These are phyloP conservation scores for Allium fistulosum DNA, from an alignment of 106 monocot species.

Conservation along the genomic window DNA sequence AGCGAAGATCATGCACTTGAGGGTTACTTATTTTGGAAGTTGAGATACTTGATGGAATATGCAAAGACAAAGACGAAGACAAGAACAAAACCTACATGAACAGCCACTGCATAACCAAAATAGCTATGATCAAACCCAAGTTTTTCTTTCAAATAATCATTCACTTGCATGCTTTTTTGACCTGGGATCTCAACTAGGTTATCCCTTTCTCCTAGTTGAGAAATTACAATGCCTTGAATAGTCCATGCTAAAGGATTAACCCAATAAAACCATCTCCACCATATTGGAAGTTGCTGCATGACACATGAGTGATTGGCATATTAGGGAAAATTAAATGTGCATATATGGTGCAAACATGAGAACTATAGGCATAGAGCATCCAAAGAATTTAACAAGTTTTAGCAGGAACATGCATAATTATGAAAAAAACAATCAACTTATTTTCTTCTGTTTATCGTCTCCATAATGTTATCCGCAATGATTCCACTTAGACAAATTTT, in stretches of 20 bases:
- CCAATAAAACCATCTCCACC: slow-evolving; percentile 99
- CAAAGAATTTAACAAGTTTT: too few relatives aligned
- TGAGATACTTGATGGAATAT: slow-evolving; percentile 65
- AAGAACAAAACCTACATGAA: slow-evolving; percentile 48
- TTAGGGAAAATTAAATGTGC: too few relatives aligned
- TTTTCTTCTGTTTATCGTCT: too few relatives aligned
- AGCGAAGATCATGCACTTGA: too few relatives aligned
- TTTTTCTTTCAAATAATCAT: slow-evolving; percentile 37
- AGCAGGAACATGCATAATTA: too few relatives aligned
- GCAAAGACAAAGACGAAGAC: slow-evolving; percentile 55
- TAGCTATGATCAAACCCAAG: slow-evolving; percentile 52
- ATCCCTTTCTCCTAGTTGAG: slow-evolving; percentile 51
- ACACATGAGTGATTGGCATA: not conserved
- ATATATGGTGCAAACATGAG: too few relatives aligned
- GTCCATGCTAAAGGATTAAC: slow-evolving; percentile 65
- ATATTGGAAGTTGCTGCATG: slow-evolving; percentile 54
- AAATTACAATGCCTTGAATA: slow-evolving; percentile 56
- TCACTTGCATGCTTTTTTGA: slow-evolving; percentile 22
- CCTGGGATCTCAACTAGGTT: slow-evolving; percentile 42
- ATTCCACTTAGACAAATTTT: too few relatives aligned
- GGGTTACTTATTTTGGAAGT: slow-evolving; percentile 69
- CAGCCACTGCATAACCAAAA: slow-evolving; percentile 38
- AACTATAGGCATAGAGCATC: too few relatives aligned
- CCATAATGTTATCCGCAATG: too few relatives aligned
- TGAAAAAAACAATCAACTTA: too few relatives aligned